A percentile compares a stretch with the other conserved stretches of the same genome.
phyloP scores from a whole-genome alignment of 768 basidiomycete genomes.

The Boletellus ananiceps region DNA sequence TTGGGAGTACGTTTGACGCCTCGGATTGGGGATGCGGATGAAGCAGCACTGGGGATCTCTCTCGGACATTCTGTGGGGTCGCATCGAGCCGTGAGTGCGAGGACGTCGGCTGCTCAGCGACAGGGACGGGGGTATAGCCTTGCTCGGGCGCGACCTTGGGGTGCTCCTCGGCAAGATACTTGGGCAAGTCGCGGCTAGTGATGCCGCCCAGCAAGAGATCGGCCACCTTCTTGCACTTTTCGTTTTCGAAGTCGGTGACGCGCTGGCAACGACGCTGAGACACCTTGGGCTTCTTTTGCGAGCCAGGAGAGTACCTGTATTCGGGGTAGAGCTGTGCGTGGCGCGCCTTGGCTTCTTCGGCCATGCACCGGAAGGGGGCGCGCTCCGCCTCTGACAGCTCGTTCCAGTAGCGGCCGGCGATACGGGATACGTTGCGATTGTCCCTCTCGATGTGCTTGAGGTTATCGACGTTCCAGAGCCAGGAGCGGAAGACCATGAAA shows the following conservation, averaged over 20 bases:
- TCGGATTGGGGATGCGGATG: constrained; percentile 4
- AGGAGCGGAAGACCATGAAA: constrained; percentile 79
- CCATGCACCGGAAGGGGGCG: constrained; percentile 42
- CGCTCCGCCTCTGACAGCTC: constrained; percentile 45
- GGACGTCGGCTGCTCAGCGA: background rate
- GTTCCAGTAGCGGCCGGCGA: constrained; percentile 69
- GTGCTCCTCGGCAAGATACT: constrained; percentile 14
- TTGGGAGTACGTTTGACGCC: constrained; percentile 2
- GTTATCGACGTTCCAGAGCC: constrained; percentile 50
- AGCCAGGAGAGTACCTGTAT: constrained; percentile 58
- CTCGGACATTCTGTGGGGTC: background rate
- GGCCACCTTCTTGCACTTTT: constrained; percentile 38
- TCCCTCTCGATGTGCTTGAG: constrained; percentile 54
- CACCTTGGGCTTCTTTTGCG: constrained; percentile 25
- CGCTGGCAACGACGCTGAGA: constrained; percentile 33
- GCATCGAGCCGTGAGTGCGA: background rate
- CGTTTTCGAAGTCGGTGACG: constrained; percentile 32
- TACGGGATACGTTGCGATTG: constrained; percentile 68
- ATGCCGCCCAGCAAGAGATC: constrained; percentile 33
- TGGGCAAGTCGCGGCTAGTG: constrained; percentile 28
- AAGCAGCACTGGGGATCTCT: constrained; percentile 7
- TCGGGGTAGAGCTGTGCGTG: constrained; percentile 52
- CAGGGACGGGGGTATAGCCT: background rate
- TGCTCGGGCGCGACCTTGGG: background rate
- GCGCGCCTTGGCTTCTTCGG: constrained; percentile 41